A percentile compares a stretch with the other conserved stretches of the same genome.
Evolutionary conservation across 176 grass and related monocot genomes (phyloP).

Genomic region (Metroxylon sagu): DNA sequence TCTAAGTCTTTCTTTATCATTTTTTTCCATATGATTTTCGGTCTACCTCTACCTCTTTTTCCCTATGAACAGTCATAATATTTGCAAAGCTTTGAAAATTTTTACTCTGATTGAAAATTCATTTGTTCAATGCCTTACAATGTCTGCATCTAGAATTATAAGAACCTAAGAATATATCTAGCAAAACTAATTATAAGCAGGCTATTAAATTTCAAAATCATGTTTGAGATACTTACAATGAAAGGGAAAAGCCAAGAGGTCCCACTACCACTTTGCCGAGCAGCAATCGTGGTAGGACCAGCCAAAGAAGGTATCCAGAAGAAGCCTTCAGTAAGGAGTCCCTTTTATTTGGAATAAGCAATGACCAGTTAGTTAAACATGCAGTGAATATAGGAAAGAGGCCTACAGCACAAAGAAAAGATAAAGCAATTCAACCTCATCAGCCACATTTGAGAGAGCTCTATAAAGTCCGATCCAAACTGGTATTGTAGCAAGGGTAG

Average conservation of each 20-base stretch:
- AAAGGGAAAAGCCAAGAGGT: constrained; percentile 98
- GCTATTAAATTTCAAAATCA: too few species aligned
- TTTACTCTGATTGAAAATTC: too few species aligned
- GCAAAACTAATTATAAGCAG: too few species aligned
- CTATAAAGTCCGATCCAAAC: constrained; percentile 98
- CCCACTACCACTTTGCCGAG: constrained; percentile 68
- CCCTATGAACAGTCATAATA: too few species aligned
- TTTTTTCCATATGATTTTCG: too few species aligned
- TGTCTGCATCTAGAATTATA: too few species aligned
- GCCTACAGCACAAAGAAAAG: background rate
- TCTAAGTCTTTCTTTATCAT: too few species aligned
- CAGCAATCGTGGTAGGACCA: constrained; percentile 80
- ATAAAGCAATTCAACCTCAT: constrained; percentile 49
- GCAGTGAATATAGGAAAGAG: background rate
- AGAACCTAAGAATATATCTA: too few species aligned
- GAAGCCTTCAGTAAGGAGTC: constrained; percentile 93
- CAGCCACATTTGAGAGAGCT: constrained; percentile 97
- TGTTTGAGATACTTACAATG: constrained; percentile 36
- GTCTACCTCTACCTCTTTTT: too few species aligned
- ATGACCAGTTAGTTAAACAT: too few species aligned
- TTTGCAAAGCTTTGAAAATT: too few species aligned
- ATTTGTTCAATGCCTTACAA: too few species aligned
- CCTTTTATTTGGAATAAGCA: constrained; percentile 27
- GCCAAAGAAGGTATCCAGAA: constrained; percentile 99
- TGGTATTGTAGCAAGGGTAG: constrained; percentile 90